These are phyloP conservation scores for Bolboschoenus planiculmis DNA, from an alignment of 176 grass and related monocot genomes.

Conservation along the genomic window DNA sequence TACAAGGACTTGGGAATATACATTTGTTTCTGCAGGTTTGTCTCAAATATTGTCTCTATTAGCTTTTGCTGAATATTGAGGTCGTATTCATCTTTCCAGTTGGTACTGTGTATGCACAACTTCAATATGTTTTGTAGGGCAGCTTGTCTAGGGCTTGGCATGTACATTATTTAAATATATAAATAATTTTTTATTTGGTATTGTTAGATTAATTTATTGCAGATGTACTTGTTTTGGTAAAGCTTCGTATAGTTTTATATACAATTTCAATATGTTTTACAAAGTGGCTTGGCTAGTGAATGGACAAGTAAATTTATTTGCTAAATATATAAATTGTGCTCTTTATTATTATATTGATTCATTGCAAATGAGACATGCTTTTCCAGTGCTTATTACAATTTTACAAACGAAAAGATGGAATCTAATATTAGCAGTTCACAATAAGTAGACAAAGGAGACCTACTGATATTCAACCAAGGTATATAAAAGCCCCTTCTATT, in stretches of 20 bases:
- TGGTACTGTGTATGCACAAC: not conserved
- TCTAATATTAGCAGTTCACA: not conserved
- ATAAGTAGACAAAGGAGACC: not conserved
- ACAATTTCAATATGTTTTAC: not conserved
- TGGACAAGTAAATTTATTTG: not conserved
- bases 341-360: not conserved
- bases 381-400: not conserved
- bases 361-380: not conserved
- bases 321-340: not conserved
- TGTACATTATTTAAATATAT: not conserved
- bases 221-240: not conserved
- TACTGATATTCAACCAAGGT: not conserved
- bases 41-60: not conserved
- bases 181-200: no score
- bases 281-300: not conserved
- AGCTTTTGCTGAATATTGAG: not conserved
- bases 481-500: not conserved
- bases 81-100: not conserved
- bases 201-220: not conserved
- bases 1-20: not conserved
- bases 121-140: not conserved
- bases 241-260: not conserved
- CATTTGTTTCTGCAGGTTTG: not conserved
- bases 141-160: not conserved
- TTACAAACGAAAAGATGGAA: not conserved